Percentiles rank a stretch among this genome's conserved stretches.
Conservation (phyloP, 2,329 filamentous ascomycete species). For the Dothistroma pini region DNA sequence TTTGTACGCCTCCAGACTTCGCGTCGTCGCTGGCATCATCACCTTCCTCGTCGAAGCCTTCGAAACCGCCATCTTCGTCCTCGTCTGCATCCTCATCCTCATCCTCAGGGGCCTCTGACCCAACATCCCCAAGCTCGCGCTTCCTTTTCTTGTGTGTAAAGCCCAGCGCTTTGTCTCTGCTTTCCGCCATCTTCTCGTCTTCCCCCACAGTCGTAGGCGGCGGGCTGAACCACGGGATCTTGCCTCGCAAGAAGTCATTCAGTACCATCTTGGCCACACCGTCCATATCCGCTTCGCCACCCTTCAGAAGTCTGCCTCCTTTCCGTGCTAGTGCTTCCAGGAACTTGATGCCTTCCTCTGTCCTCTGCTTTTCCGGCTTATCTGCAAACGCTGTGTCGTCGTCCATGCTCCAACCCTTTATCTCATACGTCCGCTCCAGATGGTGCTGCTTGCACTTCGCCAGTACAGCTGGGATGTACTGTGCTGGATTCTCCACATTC, state of each 20-base stretch:
- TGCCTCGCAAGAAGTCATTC: constrained; percentile 92
- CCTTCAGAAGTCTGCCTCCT: constrained; percentile 78
- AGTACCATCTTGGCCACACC: constrained; percentile 95
- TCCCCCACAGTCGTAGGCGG: constrained; percentile 55
- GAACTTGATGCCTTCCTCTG: constrained; percentile 70
- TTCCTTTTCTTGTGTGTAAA: constrained; percentile 81
- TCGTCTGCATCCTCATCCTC: constrained; percentile 29
- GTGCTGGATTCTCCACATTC: constrained; percentile 92
- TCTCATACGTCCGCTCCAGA: constrained; percentile 86
- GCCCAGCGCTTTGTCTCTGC: constrained; percentile 72
- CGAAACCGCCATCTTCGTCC: constrained; percentile 26
- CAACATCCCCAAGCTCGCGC: constrained; percentile 41
- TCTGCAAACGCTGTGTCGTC: constrained; percentile 17
- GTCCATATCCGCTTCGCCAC: constrained; percentile 91
- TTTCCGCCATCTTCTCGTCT: constrained; percentile 52
- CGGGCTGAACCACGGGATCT: constrained; percentile 93
- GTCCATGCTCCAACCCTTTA: constrained; percentile 62
- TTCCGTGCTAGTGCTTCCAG: constrained; percentile 84
- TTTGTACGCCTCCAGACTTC: constrained; percentile 8
- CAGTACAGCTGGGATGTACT: constrained; percentile 85
- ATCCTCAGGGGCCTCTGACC: constrained; percentile 46
- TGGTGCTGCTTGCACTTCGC: constrained; percentile 78
- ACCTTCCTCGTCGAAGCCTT: constrained; percentile 31
- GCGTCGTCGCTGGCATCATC: constrained; percentile 9
- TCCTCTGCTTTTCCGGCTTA: constrained; percentile 30